Conservation (phyloP, 208 protist genomes). For the Leishmania major region DNA sequence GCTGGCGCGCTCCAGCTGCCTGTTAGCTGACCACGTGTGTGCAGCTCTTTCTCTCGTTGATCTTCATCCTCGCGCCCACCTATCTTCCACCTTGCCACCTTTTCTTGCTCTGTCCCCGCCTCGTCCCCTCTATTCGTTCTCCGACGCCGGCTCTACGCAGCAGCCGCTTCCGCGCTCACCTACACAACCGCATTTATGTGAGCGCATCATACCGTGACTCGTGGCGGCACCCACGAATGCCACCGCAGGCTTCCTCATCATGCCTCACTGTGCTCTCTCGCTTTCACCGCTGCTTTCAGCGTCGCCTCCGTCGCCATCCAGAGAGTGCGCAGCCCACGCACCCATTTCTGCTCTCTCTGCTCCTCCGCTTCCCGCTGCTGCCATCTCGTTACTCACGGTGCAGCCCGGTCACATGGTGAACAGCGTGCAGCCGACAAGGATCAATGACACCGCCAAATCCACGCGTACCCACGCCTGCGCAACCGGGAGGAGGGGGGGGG, state of each 20-base stretch:
- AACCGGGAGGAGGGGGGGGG: constrained; percentile 55
- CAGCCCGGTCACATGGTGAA: constrained; percentile 32
- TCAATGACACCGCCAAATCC: constrained; percentile 69
- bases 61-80: background rate
- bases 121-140: background rate
- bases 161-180: background rate
- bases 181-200: background rate
- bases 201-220: background rate
- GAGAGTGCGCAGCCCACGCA: background rate
- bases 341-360: background rate
- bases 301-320: background rate
- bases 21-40: background rate
- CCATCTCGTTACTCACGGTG: constrained; percentile 22
- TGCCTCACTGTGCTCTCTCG: background rate
- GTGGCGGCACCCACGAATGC: background rate
- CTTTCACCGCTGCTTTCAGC: background rate
- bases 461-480: constrained; percentile 51
- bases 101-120: background rate
- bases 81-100: background rate
- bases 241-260: background rate
- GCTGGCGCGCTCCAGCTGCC: background rate
- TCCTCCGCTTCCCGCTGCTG: background rate
- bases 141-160: background rate
- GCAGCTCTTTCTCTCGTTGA: background rate
- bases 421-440: constrained; percentile 42